These are phyloP conservation scores for Talaromyces adpressus DNA, from an alignment of 495 filamentous ascomycete species.

Conservation along the genomic window DNA sequence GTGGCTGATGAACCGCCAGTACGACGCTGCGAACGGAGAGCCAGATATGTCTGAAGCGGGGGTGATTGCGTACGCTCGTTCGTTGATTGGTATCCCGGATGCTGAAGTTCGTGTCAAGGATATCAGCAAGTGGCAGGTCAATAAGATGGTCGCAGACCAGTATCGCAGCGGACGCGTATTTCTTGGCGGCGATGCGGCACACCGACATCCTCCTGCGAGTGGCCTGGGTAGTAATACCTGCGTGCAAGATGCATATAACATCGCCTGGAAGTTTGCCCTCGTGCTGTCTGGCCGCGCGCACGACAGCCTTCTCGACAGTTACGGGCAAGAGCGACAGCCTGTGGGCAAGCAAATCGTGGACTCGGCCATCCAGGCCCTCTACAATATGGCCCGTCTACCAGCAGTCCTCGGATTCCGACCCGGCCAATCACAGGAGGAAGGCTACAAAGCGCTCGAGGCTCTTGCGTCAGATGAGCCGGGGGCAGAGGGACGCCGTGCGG, in stretches of 20 bases:
- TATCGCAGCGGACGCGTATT: slow-evolving; percentile 26
- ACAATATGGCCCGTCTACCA: too few species aligned
- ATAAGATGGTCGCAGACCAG: slow-evolving; percentile 37
- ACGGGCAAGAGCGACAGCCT: slow-evolving; percentile 41
- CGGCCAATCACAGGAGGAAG: slow-evolving; percentile 31
- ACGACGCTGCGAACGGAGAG: slow-evolving; percentile 21
- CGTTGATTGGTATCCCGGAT: slow-evolving; percentile 38
- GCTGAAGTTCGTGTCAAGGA: slow-evolving; percentile 31
- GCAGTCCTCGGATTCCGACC: too few species aligned
- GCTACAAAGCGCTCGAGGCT: slow-evolving; percentile 25
- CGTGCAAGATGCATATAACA: slow-evolving; percentile 48
- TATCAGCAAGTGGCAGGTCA: slow-evolving; percentile 38
- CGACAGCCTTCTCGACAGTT: slow-evolving; percentile 23
- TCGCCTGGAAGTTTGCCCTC: slow-evolving; percentile 50
- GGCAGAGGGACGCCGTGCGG: slow-evolving; percentile 15
- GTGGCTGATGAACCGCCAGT: slow-evolving; percentile 40
- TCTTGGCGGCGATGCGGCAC: slow-evolving; percentile 43
- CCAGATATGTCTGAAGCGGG: slow-evolving; percentile 19
- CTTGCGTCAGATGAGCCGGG: too few species aligned
- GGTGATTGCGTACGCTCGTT: slow-evolving; percentile 25
- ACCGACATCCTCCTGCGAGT: slow-evolving; percentile 45
- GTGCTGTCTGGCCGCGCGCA: slow-evolving; percentile 20
- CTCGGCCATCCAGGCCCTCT: neutral
- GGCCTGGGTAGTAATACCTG: slow-evolving; percentile 48
- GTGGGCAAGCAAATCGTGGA: slow-evolving; percentile 34